Evolutionary conservation across 805 yeast genomes (phyloP).

Genomic region (Candida vaughaniae): DNA sequence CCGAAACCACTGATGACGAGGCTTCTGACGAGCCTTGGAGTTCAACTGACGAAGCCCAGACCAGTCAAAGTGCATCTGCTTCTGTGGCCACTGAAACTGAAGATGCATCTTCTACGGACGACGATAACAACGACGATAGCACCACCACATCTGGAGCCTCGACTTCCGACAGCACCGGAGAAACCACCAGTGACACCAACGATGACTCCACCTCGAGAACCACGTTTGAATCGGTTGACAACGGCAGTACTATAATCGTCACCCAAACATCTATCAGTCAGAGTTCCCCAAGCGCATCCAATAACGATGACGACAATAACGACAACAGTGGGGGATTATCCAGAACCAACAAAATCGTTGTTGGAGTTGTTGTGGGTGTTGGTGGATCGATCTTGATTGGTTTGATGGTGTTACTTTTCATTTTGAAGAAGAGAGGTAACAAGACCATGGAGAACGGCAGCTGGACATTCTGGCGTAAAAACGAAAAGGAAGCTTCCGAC

Average conservation of each 20-base stretch:
- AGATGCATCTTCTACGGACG: neutral
- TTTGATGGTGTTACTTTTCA: constrained; percentile 31
- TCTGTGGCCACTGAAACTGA: neutral
- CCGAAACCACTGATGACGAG: neutral
- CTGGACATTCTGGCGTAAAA: constrained; percentile 51
- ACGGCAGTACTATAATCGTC: constrained; percentile 38
- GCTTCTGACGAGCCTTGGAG: neutral
- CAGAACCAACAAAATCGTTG: constrained; percentile 42
- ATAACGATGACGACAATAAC: constrained; percentile 8
- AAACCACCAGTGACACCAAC: neutral
- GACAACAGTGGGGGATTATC: constrained; percentile 32
- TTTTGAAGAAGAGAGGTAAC: constrained; percentile 33
- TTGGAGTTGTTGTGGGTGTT: constrained; percentile 48
- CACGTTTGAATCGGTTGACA: constrained; percentile 31
- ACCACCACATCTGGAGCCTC: constrained; percentile 3
- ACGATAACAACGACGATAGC: neutral
- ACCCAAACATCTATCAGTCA: constrained; percentile 36
- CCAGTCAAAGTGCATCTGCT: neutral
- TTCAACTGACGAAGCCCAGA: neutral
- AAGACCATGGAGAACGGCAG: constrained; percentile 30
- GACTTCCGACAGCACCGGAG: neutral
- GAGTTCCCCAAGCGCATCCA: constrained; percentile 23
- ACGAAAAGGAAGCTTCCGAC: constrained; percentile 40
- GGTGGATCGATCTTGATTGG: constrained; percentile 43
- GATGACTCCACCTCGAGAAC: constrained; percentile 15